Conservation (phyloP, 2,329 filamentous ascomycete species). For the Epicoccum sorghinum region DNA sequence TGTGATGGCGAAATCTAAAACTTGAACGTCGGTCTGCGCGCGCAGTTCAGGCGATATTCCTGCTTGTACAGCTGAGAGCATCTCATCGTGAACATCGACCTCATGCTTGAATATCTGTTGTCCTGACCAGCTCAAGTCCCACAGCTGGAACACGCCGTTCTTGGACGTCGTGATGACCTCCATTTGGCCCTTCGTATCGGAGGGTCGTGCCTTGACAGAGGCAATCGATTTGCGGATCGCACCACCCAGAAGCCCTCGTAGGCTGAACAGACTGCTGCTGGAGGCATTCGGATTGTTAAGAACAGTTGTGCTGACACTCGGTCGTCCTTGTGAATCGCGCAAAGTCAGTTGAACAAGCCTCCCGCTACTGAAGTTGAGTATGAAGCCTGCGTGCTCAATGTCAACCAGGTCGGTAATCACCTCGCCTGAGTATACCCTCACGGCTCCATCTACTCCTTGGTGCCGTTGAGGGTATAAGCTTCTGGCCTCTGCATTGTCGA, state of each 20-base stretch:
- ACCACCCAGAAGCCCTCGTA: conserved; percentile 75
- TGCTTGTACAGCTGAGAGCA: conserved; percentile 67
- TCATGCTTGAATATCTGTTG: conserved; percentile 77
- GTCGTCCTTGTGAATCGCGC: conserved; percentile 84
- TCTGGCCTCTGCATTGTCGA: conserved; percentile 84
- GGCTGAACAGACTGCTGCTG: conserved; percentile 78
- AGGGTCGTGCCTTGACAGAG: conserved; percentile 76
- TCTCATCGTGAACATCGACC: conserved; percentile 69
- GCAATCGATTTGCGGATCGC: conserved; percentile 78
- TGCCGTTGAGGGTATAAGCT: conserved; percentile 83
- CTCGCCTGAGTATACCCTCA: conserved; percentile 81
- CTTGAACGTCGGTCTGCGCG: conserved; percentile 66
- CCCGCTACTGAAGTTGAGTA: conserved; percentile 83
- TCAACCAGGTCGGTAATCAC: conserved; percentile 77
- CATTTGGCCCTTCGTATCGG: conserved; percentile 78
- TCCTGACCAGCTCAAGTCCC: conserved; percentile 88
- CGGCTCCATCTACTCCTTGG: conserved; percentile 75
- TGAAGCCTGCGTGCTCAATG: conserved; percentile 85
- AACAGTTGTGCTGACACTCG: conserved; percentile 78
- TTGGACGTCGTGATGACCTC: conserved; percentile 81
- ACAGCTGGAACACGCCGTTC: conserved; percentile 79
- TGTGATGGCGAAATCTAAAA: conserved; percentile 80
- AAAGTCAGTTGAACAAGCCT: conserved; percentile 85
- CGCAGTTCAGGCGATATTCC: conserved; percentile 56
- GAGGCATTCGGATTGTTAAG: conserved; percentile 64